Base-by-base conservation (phyloP, 1,284 basidiomycete species). In the Rugiboletus extremiorientalis region DNA sequence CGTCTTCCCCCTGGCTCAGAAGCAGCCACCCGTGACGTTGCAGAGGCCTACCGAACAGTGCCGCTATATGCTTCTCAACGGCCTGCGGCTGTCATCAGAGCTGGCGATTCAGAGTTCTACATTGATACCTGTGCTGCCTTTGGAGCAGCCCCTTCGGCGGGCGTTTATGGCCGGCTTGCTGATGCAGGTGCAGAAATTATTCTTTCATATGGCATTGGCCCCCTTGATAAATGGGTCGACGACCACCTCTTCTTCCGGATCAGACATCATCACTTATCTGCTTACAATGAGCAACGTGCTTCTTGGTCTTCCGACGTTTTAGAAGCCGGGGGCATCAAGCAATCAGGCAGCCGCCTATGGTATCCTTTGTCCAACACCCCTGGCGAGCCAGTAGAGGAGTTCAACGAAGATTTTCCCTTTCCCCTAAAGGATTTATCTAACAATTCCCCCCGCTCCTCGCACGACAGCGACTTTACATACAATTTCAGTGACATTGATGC, bases 131-230 rank as follows among this genome's bases (percentile, higher is more conserved):
- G n/a, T 3, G 7, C 16, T 7, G 28, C 44, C 1, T 45, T 45
- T 12, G 14, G 28, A 16, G 44, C 44, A 5, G 4, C 44, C 8
- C 44, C n/a, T 0, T 30, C 30, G 1, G 44, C n/a, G 1, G n/a
- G n/a, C 0, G 4, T 22, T 0, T 45, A 45, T 8, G 15, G 44
- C 1, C 41, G 12, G 0, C 6, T 43, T 1, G 71, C 60, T 0
- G 73, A 79, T 62, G 73, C 72, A 0, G 65, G 18, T 0, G 52
- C 27, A 0, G 33, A 59, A 0, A 46, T 60, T 0, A 4, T 48
- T 1, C 6, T 4, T 3, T 12, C 5, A 3, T 2, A 36, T 1
- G 42, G 53, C 1, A 55, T 60, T 0, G 42, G 58, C 0, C 53
- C 50, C 0, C 27, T 60, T 0, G 42, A 60, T 37, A 55, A 54